Evolutionary conservation across 345 rosid species (phyloP), one percentile per base, ranked within the genome.

Genomic region (Excoecaria cochinchinensis): DNA sequence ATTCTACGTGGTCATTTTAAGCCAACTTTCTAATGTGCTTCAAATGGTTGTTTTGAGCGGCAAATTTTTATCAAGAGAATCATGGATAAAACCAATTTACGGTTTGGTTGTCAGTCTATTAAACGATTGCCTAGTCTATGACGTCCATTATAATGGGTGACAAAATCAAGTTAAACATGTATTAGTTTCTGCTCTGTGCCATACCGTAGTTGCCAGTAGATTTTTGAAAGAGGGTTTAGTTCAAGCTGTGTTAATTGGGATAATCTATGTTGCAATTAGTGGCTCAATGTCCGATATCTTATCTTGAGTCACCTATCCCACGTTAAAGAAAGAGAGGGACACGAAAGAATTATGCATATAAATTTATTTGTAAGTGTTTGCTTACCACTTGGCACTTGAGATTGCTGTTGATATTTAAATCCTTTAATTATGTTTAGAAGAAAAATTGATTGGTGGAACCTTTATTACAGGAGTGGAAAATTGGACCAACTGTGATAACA

Each of bases 401-500:
- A 22, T 47, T 19, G 2, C 21, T 51, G 11, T 22, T 67, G 57
- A 39, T 16, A 55, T 46, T 67, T 21, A 16, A 21, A 7, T 78
- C 38, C 38, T 46, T 72, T 5, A 31, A 51, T 25, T 5, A 3
- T 56, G 48, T 61, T 21, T 3, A 0, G 9, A 53, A 53, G 12
- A 62, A 47, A n/a, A 40, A 19, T 1, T 72, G 50, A 31, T 42
- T 6, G n/a, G 0, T 56, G 68, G 31, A 53, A 72, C 55, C 14
- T 55, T 69, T 46, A 57, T 40, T 61, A 25, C 93, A 95, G 97
- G 97, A 91, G 78, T 91, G 99, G 99, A 90, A 85, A 77, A 80
- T 95, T 38, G 97, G 92, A 74, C 92, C 95, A 22, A 95, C 97
- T 0, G 67, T 95, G 75, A 11, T 83, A 79, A 92, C 99, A 69